Conservation (phyloP, 2,329 filamentous ascomycete genomes). For the Xylaria sp. region DNA sequence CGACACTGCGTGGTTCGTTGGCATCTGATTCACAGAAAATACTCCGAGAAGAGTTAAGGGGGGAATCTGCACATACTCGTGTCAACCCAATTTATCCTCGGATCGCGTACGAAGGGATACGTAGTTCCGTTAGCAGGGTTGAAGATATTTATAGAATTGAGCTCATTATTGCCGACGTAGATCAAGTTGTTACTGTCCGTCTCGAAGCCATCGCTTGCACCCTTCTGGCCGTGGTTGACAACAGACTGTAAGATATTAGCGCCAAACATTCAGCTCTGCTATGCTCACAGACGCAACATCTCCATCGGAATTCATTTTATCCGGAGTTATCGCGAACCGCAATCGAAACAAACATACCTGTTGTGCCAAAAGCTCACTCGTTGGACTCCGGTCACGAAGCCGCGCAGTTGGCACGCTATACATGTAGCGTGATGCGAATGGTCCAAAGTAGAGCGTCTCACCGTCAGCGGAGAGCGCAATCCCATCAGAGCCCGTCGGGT, state of each 20-base stretch:
- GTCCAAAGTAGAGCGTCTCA: slow-evolving; percentile 57
- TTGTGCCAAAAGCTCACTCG: slow-evolving; percentile 51
- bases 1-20: slow-evolving; percentile 44
- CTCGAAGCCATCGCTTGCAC: slow-evolving; percentile 62
- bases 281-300: neutral
- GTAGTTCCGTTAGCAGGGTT: slow-evolving; percentile 53
- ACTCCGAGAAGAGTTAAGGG: neutral
- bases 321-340: no score
- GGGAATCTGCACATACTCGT: slow-evolving; percentile 47
- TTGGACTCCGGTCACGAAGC: slow-evolving; percentile 51
- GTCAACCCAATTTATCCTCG: slow-evolving; percentile 59
- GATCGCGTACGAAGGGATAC: slow-evolving; percentile 55
- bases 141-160: slow-evolving; percentile 58
- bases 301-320: no score
- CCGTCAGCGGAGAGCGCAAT: slow-evolving; percentile 61
- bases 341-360: slow-evolving; percentile 26
- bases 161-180: slow-evolving; percentile 61
- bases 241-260: slow-evolving; percentile 49
- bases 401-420: slow-evolving; percentile 53
- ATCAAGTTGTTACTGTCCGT: slow-evolving; percentile 60
- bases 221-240: slow-evolving; percentile 56
- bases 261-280: neutral
- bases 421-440: slow-evolving; percentile 55
- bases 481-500: slow-evolving; percentile 59
- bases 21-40: neutral